These are phyloP conservation scores for Chenopodium album DNA, from an alignment of 148 eudicot genomes.

Conservation along the genomic window DNA sequence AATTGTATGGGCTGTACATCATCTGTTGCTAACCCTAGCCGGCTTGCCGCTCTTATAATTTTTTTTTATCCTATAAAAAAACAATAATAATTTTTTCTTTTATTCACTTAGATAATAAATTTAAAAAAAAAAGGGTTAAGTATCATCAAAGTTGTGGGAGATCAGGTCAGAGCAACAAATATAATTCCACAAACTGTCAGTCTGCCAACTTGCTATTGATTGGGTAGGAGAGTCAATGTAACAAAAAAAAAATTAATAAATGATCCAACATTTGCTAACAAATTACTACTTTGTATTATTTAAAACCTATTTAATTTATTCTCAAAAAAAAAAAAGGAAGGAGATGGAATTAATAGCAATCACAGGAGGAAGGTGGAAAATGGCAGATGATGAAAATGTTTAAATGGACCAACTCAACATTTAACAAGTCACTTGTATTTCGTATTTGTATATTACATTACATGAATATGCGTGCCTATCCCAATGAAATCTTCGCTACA, in stretches of 20 bases:
- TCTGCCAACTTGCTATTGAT: slow-evolving; percentile 16
- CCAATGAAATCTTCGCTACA: too few relatives aligned
- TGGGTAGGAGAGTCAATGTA: neutral
- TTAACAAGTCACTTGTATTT: too few relatives aligned
- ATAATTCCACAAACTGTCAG: neutral
- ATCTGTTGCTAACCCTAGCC: neutral
- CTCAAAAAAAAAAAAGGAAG: neutral
- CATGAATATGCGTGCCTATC: neutral
- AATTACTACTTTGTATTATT: neutral
- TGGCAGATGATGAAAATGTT: neutral
- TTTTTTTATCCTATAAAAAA: too few relatives aligned
- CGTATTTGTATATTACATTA: too few relatives aligned
- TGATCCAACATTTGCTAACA: neutral
- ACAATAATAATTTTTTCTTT: too few relatives aligned
- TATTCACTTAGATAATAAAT: too few relatives aligned
- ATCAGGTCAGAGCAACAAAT: neutral
- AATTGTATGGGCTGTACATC: too few relatives aligned
- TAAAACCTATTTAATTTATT: neutral
- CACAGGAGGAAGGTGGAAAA: neutral
- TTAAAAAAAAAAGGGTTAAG: neutral
- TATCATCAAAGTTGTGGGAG: neutral
- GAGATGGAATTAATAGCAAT: neutral
- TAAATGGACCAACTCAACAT: too few relatives aligned
- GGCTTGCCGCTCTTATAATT: neutral
- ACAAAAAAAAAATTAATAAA: neutral